phyloP scores from a whole-genome alignment of 345 rosid genomes.

The Murraya koenigii region DNA sequence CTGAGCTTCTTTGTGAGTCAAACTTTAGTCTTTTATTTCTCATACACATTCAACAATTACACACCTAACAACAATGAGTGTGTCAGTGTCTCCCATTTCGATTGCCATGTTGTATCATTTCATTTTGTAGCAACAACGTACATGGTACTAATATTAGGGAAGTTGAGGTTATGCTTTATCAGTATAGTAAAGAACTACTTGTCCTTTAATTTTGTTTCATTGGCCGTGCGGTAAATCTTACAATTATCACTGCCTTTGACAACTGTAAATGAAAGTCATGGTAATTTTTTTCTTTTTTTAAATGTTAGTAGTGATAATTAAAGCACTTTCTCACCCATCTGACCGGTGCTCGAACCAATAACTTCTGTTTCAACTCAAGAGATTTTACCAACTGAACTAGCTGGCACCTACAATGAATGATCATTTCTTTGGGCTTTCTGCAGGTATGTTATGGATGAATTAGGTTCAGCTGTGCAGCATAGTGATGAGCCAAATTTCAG shows the following conservation, averaged over 20 bases:
- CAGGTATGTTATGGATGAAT: slow-evolving; percentile 98
- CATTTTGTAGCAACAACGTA: background rate
- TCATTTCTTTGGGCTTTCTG: slow-evolving; percentile 12
- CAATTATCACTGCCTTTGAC: background rate
- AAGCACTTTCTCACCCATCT: too few relatives aligned
- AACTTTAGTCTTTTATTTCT: background rate
- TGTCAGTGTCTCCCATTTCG: background rate
- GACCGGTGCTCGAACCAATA: too few relatives aligned
- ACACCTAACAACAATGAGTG: background rate
- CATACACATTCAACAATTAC: background rate
- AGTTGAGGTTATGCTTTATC: background rate
- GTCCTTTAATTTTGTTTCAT: background rate
- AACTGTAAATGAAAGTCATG: background rate
- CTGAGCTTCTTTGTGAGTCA: background rate
- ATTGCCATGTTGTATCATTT: background rate
- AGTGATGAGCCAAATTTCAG: slow-evolving; percentile 88
- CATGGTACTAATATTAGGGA: background rate
- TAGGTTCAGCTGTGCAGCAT: slow-evolving; percentile 86
- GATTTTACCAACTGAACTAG: too few relatives aligned
- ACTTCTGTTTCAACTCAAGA: too few relatives aligned
- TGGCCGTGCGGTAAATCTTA: background rate
- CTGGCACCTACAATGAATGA: background rate
- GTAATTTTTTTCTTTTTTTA: background rate
- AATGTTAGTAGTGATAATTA: too few relatives aligned
- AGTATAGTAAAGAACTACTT: background rate